Percentiles rank a stretch among this genome's conserved stretches.
phyloP scores from a whole-genome alignment of 768 basidiomycete species.

The Collybia sordida region DNA sequence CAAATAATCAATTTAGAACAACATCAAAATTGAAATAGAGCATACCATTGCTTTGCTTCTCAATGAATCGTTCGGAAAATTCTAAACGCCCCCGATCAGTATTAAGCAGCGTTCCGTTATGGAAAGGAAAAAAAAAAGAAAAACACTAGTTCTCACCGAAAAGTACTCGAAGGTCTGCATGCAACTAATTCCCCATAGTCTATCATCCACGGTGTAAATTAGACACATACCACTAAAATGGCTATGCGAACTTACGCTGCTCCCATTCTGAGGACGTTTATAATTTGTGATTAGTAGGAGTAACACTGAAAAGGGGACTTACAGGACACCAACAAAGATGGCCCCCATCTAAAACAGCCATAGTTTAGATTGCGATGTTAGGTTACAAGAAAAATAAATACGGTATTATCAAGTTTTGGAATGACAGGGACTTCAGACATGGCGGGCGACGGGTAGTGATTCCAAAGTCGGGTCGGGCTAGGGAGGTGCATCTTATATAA shows the following conservation, averaged over 20 bases:
- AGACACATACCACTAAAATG: neutral
- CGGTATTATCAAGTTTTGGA: slow-evolving; percentile 8
- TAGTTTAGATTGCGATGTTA: neutral
- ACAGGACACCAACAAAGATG: slow-evolving; percentile 12
- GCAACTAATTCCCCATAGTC: slow-evolving; percentile 13
- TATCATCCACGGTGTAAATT: neutral
- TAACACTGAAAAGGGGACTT: neutral
- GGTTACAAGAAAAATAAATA: neutral
- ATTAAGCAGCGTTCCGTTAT: neutral
- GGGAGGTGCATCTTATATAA: slow-evolving; percentile 1
- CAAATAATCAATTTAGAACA: neutral
- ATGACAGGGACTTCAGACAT: slow-evolving; percentile 9
- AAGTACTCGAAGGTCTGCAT: slow-evolving; percentile 14
- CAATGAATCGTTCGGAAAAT: slow-evolving; percentile 8
- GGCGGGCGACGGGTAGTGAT: neutral
- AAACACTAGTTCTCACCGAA: neutral
- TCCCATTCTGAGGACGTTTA: neutral
- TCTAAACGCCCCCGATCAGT: neutral
- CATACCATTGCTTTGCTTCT: slow-evolving; percentile 8
- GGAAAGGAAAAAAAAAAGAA: too few species aligned
- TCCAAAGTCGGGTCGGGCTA: neutral
- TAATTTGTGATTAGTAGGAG: neutral
- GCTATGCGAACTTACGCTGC: slow-evolving; percentile 7
- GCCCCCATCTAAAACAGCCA: slow-evolving; percentile 5
- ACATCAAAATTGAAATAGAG: neutral